Base-by-base conservation (phyloP, 1,284 basidiomycete genomes). In the Moesziomyces aphidis region DNA sequence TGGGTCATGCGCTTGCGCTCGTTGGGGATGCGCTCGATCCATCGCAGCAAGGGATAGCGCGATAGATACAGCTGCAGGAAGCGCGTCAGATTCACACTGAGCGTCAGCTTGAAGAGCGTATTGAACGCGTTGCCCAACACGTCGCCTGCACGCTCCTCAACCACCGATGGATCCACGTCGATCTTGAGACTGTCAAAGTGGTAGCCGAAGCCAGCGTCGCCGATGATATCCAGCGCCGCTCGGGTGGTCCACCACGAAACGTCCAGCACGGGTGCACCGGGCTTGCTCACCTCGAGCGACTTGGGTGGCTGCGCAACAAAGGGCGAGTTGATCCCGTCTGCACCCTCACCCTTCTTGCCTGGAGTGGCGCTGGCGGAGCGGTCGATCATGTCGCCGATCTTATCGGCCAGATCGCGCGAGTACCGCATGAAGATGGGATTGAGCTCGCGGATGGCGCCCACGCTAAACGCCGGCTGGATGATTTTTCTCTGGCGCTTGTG, bases 401-500 rank as follows among this genome's bases (percentile, higher is more conserved):
- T 66, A 1, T 60, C 57, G 3, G 59, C 56, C 8, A 81, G 62
- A 4, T 45, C 39, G 7, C 57, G 53, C 0, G 67, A 65, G 50
- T 82, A 76, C 26, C 53, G 53, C 51, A 71, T 65, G 43, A 83
- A 82, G 49, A 71, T 62, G 2, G 80, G 80, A 39, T 51, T 68
- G 8, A 84, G 57, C 19, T 78, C 76, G 10, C 78, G 62, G 42
- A 84, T 74, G 5, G 79, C 68, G 1, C 71, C 64, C 4, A 69
- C 58, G 42, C 57, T 66, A 52, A 84, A 83, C 1, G 82, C 83
- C 1, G 83, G 83, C 31, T 79, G 73, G 19, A 83, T 36, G 47
- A 83, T 73, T 39, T 78, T 76, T 5, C 79, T 52, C 53, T 84
- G 82, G 10, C 80, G 55, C 42, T 68, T 69, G 45, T 84, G 83